Evolutionary conservation across 1,284 basidiomycete genomes (phyloP).

Genomic region (Puccinia brachypodii): DNA sequence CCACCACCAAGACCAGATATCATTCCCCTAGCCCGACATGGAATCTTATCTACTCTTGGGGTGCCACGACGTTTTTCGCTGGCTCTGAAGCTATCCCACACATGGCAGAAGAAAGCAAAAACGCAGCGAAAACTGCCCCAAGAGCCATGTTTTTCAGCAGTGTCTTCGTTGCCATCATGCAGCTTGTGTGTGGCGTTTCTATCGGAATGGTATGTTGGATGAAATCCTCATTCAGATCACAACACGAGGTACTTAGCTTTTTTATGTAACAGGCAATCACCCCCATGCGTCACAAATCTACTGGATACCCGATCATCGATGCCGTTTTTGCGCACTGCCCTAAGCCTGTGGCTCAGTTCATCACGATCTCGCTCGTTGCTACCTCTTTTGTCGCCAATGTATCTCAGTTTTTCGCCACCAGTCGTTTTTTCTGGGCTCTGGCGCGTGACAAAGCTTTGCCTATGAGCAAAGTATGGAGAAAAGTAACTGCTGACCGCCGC

Average conservation of each 20-base stretch:
- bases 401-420: slow-evolving; percentile 37
- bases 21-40: background rate
- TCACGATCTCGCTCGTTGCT: slow-evolving; percentile 4
- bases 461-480: slow-evolving; percentile 4
- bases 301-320: slow-evolving; percentile 25
- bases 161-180: background rate
- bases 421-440: slow-evolving; percentile 45
- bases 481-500: background rate
- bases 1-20: background rate
- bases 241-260: background rate
- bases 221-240: background rate
- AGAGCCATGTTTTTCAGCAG: slow-evolving; percentile 10
- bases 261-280: slow-evolving; percentile 17
- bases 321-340: slow-evolving; percentile 36
- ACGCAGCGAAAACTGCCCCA: slow-evolving; percentile 14
- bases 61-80: background rate
- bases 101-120: slow-evolving; percentile 38
- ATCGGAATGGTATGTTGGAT: slow-evolving; percentile 15
- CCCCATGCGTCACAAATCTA: slow-evolving; percentile 3
- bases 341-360: slow-evolving; percentile 35
- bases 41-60: slow-evolving; percentile 8
- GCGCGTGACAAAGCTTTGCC: slow-evolving; percentile 44
- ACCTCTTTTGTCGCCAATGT: slow-evolving; percentile 16
- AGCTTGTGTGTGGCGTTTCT: slow-evolving; percentile 6
- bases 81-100: slow-evolving; percentile 32